These are phyloP conservation scores for Wickerhamomyces chambardii DNA, from an alignment of 805 yeast species.

Conservation along the genomic window DNA sequence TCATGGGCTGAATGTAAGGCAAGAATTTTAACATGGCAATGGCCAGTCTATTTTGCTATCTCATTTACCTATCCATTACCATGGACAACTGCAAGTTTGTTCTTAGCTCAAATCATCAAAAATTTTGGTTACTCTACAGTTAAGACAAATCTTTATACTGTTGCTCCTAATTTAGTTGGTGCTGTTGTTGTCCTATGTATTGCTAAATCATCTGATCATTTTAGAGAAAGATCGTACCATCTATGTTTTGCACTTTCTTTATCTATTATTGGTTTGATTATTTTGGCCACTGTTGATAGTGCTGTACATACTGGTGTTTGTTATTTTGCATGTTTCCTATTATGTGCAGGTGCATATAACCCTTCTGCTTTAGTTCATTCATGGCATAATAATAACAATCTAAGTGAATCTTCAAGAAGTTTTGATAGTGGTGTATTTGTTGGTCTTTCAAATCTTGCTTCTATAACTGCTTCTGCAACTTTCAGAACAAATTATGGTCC, in stretches of 20 bases:
- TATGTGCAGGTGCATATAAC: conserved; percentile 10
- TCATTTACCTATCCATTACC: conserved; percentile 9
- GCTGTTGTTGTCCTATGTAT: conserved; percentile 3
- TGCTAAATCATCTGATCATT: conserved; percentile 6
- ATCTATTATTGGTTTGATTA: conserved; percentile 8
- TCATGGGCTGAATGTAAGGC: conserved; percentile 4
- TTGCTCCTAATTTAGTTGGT: conserved; percentile 12
- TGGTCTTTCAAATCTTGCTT: conserved; percentile 25
- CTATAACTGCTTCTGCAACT: conserved; percentile 23
- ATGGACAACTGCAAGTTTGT: conserved; percentile 4
- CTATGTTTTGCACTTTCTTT: conserved; percentile 6
- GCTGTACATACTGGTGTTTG: conserved; percentile 6
- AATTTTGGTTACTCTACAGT: conserved; percentile 8
- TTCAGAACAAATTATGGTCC: conserved; percentile 25
- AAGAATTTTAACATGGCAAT: conserved; percentile 4
- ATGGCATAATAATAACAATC: conserved; percentile 12
- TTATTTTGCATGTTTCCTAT: conserved; percentile 11
- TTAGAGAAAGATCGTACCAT: conserved; percentile 9
- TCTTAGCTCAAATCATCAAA: conserved; percentile 10
- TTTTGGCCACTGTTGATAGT: conserved; percentile 6
- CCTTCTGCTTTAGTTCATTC: conserved; percentile 12
- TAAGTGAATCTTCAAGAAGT: conserved; percentile 7
- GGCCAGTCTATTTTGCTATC: conserved; percentile 7
- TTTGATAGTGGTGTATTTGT: conserved; percentile 14
- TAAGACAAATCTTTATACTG: conserved; percentile 11